phyloP scores from a whole-genome alignment of 1,284 basidiomycete species.

The Cryptococcus hybrid region DNA sequence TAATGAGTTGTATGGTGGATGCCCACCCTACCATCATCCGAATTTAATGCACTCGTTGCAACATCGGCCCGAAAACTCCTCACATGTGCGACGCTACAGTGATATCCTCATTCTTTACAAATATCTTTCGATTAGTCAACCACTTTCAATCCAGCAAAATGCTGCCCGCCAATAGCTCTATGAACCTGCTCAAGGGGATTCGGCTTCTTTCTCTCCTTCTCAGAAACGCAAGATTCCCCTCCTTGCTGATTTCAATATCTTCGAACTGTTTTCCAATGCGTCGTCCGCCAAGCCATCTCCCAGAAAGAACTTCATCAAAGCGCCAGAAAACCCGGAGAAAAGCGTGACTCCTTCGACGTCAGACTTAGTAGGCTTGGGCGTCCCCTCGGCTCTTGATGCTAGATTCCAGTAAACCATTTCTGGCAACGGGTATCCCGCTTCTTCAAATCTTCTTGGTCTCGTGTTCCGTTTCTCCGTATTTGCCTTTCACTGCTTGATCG shows the following conservation, averaged over 20 bases:
- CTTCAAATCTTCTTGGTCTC: constrained; percentile 58
- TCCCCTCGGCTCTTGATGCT: constrained; percentile 6
- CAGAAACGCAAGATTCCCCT: constrained; percentile 31
- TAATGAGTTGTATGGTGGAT: too few species aligned
- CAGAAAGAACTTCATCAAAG: constrained; percentile 69
- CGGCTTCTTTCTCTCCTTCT: constrained; percentile 48
- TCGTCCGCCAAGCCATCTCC: constrained; percentile 47
- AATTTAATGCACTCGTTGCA: too few species aligned
- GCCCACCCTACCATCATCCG: too few species aligned
- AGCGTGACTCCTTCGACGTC: constrained; percentile 62
- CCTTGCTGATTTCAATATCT: constrained; percentile 24
- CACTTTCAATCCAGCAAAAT: constrained; percentile 50
- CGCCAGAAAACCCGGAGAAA: constrained; percentile 65
- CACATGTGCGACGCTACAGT: too few species aligned
- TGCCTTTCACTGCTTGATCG: constrained; percentile 47
- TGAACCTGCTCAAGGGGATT: constrained; percentile 58
- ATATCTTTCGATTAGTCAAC: constrained; percentile 21
- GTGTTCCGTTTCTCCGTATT: constrained; percentile 62
- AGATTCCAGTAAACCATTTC: constrained; percentile 55
- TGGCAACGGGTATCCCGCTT: constrained; percentile 63
- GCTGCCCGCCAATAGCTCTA: constrained; percentile 56
- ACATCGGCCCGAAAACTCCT: too few species aligned
- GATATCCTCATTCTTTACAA: too few species aligned
- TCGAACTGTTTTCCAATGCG: constrained; percentile 19
- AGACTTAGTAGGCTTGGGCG: constrained; percentile 55